Evolutionary conservation across 148 eudicot species (phyloP), one percentile per base, ranked within the genome.

Genomic region (Heliosperma pusillum): DNA sequence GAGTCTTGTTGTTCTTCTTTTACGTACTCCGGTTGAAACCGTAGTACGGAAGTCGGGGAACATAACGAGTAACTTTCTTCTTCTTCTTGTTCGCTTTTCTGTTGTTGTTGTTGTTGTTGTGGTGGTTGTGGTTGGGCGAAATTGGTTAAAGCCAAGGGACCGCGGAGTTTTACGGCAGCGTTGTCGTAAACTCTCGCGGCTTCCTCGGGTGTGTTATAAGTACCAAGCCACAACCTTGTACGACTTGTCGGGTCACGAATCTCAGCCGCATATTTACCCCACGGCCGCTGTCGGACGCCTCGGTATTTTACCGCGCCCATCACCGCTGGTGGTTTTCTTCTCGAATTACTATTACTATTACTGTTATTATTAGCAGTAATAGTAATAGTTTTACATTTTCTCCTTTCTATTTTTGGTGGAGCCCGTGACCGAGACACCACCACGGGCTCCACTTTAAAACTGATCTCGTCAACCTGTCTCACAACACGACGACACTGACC

Each of bases 191-290:
- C 86, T 65, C 79, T 1, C 0, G 97, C 97, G 9, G 97, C 97
- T 66, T 87, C 94, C 71, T 88, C 94, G 0, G 94, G 94, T 0
- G 94, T 89, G 11, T 82, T 74, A 30, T 53, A 89, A 0, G 94
- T 92, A 20, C 94, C 97, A 0, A 92, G 68, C 97, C 97, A 92
- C 19, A 85, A 27, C 77, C 97, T 71, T 1, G 26, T 21, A 10
- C 74, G 19, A 13, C 21, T 53, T 9, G 25, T 12, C 71, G 97
- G 94, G 70, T 92, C 97, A 2, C 97, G 84, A 3, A 92, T 89
- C 87, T 92, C 97, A 27, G 97, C 97, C 12, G 92, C 86, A 80
- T 78, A 92, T 64, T 77, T 84, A 6, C 97, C 97, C 94, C 94
- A 89, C 7, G 87, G 84, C 62, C 97, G 86, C 57, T 58, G 86